Evolutionary conservation across 331 rosid species (phyloP).

Genomic region (Dryas integrifolia): DNA sequence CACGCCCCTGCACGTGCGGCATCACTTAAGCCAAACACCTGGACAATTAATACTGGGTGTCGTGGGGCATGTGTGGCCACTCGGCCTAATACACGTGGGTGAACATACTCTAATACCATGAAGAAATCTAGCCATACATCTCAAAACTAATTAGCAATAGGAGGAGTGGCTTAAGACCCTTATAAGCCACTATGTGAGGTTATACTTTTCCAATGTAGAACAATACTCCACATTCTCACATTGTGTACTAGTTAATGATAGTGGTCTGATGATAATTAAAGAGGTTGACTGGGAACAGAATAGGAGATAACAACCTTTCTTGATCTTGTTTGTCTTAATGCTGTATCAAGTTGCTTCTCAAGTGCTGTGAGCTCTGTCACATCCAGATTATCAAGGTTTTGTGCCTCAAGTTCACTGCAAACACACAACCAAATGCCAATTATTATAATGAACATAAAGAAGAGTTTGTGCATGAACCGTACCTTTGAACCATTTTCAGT

Average conservation of each 20-base stretch:
- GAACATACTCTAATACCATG: no score
- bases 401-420: conserved; percentile 21
- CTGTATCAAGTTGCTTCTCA: conserved; percentile 26
- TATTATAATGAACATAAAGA: neutral
- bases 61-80: no score
- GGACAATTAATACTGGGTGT: no score
- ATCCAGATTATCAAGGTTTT: conserved; percentile 22
- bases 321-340: conserved; percentile 19
- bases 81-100: no score
- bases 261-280: neutral
- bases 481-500: conserved; percentile 23
- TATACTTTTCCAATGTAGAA: no score
- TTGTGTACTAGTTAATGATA: neutral
- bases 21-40: no score
- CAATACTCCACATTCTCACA: no score
- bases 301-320: conserved; percentile 10
- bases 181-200: no score
- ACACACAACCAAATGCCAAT: neutral
- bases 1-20: no score
- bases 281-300: neutral
- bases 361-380: conserved; percentile 21
- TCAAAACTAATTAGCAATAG: no score
- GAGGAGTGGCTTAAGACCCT: no score
- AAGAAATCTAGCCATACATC: no score
- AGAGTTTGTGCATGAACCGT: neutral